phyloP scores from a whole-genome alignment of 257 asterid species.

The Eustoma russellianum region DNA sequence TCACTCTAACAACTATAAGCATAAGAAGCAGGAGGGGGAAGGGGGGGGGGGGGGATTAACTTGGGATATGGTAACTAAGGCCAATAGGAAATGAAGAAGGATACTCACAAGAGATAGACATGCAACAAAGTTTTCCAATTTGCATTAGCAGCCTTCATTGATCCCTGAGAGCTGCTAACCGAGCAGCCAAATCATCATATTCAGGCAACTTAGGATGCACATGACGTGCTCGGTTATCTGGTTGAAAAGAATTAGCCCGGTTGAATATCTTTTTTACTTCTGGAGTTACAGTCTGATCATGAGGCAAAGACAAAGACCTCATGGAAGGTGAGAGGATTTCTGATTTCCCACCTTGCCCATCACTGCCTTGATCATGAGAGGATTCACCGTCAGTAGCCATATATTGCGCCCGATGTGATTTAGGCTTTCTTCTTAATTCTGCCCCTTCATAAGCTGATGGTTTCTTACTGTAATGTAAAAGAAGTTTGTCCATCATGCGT shows the following conservation, averaged over 20 bases:
- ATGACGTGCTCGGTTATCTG: constrained; percentile 61
- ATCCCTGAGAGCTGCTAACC: constrained; percentile 81
- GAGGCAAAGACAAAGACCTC: constrained; percentile 77
- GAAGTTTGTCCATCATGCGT: constrained; percentile 63
- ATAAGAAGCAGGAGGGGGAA: too few species aligned
- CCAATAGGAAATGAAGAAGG: too few species aligned
- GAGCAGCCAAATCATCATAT: constrained; percentile 86
- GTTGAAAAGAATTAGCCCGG: constrained; percentile 72
- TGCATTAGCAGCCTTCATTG: constrained; percentile 15
- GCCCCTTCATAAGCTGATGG: constrained; percentile 44
- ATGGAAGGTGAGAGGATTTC: constrained; percentile 31
- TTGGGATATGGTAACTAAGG: too few species aligned
- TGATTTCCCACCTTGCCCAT: constrained; percentile 19
- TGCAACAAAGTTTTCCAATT: neutral
- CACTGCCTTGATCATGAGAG: constrained; percentile 24
- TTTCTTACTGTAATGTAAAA: constrained; percentile 85
- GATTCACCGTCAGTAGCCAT: constrained; percentile 31
- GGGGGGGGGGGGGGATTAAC: too few species aligned
- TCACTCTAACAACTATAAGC: too few species aligned
- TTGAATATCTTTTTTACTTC: constrained; percentile 35
- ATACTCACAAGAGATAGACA: neutral
- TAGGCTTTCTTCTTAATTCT: constrained; percentile 26
- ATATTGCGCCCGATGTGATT: constrained; percentile 15
- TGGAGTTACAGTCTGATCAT: constrained; percentile 24
- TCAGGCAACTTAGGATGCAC: constrained; percentile 97